These are phyloP conservation scores for Grifola frondosa DNA, from an alignment of 1,284 basidiomycete species.

Conservation along the genomic window DNA sequence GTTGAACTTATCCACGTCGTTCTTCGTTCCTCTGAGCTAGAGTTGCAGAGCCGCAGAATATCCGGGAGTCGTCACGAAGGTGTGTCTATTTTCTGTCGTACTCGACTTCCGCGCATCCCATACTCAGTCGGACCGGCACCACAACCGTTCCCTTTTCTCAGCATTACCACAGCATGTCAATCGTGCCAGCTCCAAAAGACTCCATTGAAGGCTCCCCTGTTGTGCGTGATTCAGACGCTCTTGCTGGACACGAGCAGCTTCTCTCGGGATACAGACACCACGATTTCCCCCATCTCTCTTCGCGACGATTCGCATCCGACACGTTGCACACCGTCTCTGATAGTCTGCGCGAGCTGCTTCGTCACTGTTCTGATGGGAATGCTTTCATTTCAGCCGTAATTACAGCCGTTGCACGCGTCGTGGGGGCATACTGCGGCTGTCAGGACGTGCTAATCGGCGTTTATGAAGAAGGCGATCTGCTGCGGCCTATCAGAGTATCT, in stretches of 20 bases:
- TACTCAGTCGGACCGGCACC: constrained; percentile 16
- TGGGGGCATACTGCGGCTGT: constrained; percentile 41
- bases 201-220: constrained; percentile 8
- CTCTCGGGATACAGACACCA: constrained; percentile 21
- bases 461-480: constrained; percentile 12
- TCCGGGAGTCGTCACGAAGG: too few species aligned
- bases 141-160: constrained; percentile 9
- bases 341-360: not conserved
- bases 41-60: too few species aligned
- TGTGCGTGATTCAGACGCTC: constrained; percentile 3
- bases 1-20: too few species aligned
- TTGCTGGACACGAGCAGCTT: constrained; percentile 11
- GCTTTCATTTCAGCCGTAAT: constrained; percentile 25
- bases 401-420: constrained; percentile 33
- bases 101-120: too few species aligned
- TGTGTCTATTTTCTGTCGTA: too few species aligned
- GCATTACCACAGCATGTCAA: constrained; percentile 11
- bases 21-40: too few species aligned
- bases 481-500: constrained; percentile 33
- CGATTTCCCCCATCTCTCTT: constrained; percentile 23
- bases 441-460: constrained; percentile 42
- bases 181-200: constrained; percentile 2
- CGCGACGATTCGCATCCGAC: constrained; percentile 20
- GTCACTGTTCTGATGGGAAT: not conserved
- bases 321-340: constrained; percentile 12